Base-by-base conservation (phyloP, 164 flowering plant genomes). In the Echeveria elegans region DNA sequence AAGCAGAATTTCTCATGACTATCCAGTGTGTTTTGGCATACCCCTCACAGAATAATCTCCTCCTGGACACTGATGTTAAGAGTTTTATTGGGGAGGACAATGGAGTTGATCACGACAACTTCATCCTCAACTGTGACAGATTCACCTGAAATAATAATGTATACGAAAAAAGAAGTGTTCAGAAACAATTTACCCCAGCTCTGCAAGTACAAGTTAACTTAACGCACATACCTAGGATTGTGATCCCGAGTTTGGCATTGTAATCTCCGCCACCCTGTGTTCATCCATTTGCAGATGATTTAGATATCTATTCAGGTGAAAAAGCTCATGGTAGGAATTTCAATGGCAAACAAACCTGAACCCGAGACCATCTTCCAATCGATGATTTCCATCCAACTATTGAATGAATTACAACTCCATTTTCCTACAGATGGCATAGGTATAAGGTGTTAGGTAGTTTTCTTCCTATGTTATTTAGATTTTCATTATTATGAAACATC, bases 381-480 rank as follows among this genome's bases (percentile, higher is more conserved):
- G 88, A 82, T 30, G 97, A 92, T 72, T 90, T 95, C 99, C 99
- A 95, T 21, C 99, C 97, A 68, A 95, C 87, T 72, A 95, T 92
- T 10, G 99, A 71, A 77, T 95, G 84, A 12, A 83, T 83, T 23
- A 92, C 85, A 45, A 95, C 90, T 29, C 96, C 96, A 78, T 95
- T 90, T 82, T 95, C 99, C 99, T 95, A 58, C 41, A 30, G 34
- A 56, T 56, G 34, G 8, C 32, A 56, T 26, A 56, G 9, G 32
- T 18, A 43, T 16, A 56, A 3, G 5, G 37, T 28, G 9, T 56
- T 12, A 56, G 32, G 61, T 24, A 11, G 32, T 28, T 28, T 52
- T 52, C 28, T 21, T 23, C 26, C n/a, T n/a, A n/a, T n/a, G n/a
- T n/a, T n/a, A n/a, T n/a, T n/a, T n/a, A n/a, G n/a, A n/a, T n/a